A percentile compares a stretch with the other conserved stretches of the same genome.
Evolutionary conservation across 352 stramenopile genomes (phyloP).

Genomic region (Pythium grandisporangium): DNA sequence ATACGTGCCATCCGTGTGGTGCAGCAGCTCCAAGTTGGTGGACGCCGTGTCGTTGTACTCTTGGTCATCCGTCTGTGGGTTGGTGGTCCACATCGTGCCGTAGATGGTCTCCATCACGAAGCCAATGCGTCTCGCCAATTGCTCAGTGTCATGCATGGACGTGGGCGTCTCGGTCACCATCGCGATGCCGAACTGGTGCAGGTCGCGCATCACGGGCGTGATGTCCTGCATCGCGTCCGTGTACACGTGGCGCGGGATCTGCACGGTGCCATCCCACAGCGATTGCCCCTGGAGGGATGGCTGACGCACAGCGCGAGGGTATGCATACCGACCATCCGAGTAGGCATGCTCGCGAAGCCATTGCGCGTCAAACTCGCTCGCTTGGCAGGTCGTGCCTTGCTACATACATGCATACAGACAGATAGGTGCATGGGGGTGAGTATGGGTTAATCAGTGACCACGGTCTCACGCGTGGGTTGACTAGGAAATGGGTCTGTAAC

Average conservation of each 20-base stretch:
- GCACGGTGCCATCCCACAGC: slow-evolving; percentile 41
- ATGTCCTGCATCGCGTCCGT: slow-evolving; percentile 32
- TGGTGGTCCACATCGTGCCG: slow-evolving; percentile 86
- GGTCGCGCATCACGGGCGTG: slow-evolving; percentile 53
- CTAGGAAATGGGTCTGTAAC: slow-evolving; percentile 8
- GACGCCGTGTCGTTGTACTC: slow-evolving; percentile 85
- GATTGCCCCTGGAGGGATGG: slow-evolving; percentile 32
- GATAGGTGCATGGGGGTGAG: too few species aligned
- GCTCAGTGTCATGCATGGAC: slow-evolving; percentile 74
- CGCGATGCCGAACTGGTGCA: slow-evolving; percentile 67
- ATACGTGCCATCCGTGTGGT: slow-evolving; percentile 86
- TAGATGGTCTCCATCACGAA: slow-evolving; percentile 85
- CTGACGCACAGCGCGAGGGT: slow-evolving; percentile 51
- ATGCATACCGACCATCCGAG: slow-evolving; percentile 24
- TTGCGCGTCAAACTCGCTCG: slow-evolving; percentile 55
- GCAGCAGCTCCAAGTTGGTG: slow-evolving; percentile 75
- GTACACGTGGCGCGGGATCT: slow-evolving; percentile 42
- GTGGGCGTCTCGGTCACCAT: slow-evolving; percentile 51
- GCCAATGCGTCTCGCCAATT: slow-evolving; percentile 72
- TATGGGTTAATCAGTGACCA: too few species aligned
- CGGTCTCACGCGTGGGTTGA: too few species aligned
- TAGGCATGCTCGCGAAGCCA: slow-evolving; percentile 78
- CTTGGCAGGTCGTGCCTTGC: slow-evolving; percentile 38
- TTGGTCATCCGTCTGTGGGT: slow-evolving; percentile 53
- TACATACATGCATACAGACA: slow-evolving; percentile 3